Base-by-base conservation (phyloP, 1,284 basidiomycete species). In the Inonotus obliquus region DNA sequence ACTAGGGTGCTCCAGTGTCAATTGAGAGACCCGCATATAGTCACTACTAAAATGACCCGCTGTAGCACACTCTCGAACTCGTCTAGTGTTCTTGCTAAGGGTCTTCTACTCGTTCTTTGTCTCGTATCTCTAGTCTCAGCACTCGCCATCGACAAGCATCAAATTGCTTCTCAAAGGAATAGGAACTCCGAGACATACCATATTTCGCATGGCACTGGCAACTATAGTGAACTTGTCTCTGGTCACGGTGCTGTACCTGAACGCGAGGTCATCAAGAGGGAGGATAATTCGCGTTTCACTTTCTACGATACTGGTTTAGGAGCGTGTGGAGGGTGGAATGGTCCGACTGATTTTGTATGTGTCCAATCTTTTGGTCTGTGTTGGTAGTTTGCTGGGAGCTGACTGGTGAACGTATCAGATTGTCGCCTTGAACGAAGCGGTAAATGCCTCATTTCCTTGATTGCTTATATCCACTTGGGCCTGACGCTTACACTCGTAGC, bases 361-460 rank as follows among this genome's bases (percentile, higher is more conserved):
- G 7, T 29, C 23, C 7, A 25, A n/a, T 49, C 1, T 17, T 21
- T 6, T 7, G 10, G 2, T 17, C 1, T 49, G n/a, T 49, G 9
- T 10, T 10, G 14, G 2, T 4, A 25, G 1, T 25, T 14, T 49
- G 48, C 7, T 17, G 9, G 9, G 32, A 32, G 32, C 32, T 32
- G 32, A 32, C 32, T 32, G 32, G 32, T 32, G 32, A 9, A 32
- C 4, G 9, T 9, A 9, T 4, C 9, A 76, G 76, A 72, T 77
- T 59, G 75, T 78, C 49, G 76, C 76, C 2, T 51, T 78, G 54
- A 77, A 76, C 65, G 60, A 67, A n/a, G 64, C 62, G 32, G 76
- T 76, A 66, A 54, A n/a, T 72, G 62, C 7, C 5, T 27, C 14
- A n/a, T 38, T 19, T 25, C 25, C 25, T 4, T 25, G 14, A 6